Evolutionary conservation across 345 rosid genomes (phyloP).

Genomic region (Brassica nigra): DNA sequence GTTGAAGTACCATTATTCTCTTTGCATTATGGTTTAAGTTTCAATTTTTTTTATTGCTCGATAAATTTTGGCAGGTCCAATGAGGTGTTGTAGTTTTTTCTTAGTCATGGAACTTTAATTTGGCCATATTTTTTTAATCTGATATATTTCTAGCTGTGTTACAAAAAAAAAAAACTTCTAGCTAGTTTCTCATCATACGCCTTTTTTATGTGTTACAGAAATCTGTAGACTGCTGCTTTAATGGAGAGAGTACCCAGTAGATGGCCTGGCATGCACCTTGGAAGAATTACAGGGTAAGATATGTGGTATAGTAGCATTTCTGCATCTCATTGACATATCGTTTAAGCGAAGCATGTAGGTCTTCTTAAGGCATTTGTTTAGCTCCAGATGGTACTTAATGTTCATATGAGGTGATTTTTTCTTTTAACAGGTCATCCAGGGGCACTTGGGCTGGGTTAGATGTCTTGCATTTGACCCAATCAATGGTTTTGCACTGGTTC

Average conservation of each 20-base stretch:
- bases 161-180: background rate
- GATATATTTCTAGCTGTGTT: no score
- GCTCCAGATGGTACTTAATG: constrained; percentile 1
- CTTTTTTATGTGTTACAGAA: constrained; percentile 45
- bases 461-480: constrained; percentile 91
- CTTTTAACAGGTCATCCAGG: constrained; percentile 56
- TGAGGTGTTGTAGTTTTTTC: background rate
- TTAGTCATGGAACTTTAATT: background rate
- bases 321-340: background rate
- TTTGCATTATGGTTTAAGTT: background rate
- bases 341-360: background rate
- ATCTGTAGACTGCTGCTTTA: constrained; percentile 66
- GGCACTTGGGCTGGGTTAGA: constrained; percentile 97
- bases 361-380: background rate
- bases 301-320: background rate
- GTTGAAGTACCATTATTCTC: no score
- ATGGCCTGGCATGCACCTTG: constrained; percentile 99
- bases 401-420: background rate
- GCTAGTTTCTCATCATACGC: constrained; percentile 1
- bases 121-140: background rate
- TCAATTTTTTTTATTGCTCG: no score
- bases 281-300: constrained; percentile 82
- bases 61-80: constrained; percentile 11
- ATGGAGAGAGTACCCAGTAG: constrained; percentile 89
- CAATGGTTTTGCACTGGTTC: constrained; percentile 96